Evolutionary conservation across 164 flowering plant species (phyloP).

Genomic region (Berberis vulgaris): DNA sequence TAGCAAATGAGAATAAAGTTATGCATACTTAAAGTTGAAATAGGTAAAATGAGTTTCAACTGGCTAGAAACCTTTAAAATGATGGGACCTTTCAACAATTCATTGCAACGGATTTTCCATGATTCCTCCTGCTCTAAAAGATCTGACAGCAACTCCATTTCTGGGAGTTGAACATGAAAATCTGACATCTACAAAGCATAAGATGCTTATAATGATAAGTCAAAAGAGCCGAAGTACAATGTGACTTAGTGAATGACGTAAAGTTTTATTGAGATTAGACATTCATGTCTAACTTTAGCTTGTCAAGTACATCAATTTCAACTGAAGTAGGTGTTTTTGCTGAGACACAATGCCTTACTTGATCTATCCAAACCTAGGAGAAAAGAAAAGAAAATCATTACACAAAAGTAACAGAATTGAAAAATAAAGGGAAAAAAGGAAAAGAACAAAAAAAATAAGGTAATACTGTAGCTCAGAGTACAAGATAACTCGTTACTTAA

Average conservation of each 20-base stretch:
- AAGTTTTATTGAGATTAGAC: no score
- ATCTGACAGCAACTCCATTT: constrained; percentile 41
- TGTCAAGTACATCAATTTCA: constrained; percentile 49
- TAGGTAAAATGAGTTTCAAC: neutral
- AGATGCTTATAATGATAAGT: neutral
- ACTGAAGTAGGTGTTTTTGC: constrained; percentile 29
- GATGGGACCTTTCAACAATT: constrained; percentile 38
- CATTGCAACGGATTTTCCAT: constrained; percentile 41
- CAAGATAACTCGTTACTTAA: neutral
- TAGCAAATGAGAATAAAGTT: neutral
- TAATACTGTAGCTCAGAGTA: neutral
- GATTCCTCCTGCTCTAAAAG: constrained; percentile 43
- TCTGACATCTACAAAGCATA: constrained; percentile 38
- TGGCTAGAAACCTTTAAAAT: constrained; percentile 44
- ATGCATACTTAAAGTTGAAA: neutral
- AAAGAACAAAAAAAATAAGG: neutral
- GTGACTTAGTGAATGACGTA: neutral
- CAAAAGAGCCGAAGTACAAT: neutral
- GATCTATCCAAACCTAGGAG: constrained; percentile 45
- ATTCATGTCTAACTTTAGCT: constrained; percentile 63
- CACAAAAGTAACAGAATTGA: neutral
- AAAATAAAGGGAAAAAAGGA: neutral
- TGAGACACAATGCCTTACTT: constrained; percentile 34
- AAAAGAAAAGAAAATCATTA: neutral
- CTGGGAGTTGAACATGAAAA: constrained; percentile 61